Conservation (phyloP, 2,329 filamentous ascomycete genomes). For the Aureobasidium leucospermi region DNA sequence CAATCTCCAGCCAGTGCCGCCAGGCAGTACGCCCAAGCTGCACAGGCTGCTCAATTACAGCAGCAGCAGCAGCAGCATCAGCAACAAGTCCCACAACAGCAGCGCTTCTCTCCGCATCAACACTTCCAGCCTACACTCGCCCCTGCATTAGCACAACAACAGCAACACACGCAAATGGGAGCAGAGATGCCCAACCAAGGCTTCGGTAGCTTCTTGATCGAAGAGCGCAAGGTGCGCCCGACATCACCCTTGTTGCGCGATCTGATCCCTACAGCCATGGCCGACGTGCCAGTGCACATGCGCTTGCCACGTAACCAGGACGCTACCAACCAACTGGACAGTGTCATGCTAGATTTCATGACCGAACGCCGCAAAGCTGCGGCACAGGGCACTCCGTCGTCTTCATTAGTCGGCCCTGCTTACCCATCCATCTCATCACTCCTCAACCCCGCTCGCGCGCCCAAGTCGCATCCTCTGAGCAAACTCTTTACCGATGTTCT, state of each 20-base stretch:
- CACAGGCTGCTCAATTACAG: constrained; percentile 5
- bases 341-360: constrained; percentile 73
- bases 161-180: neutral
- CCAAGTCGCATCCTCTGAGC: constrained; percentile 63
- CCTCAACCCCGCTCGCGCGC: constrained; percentile 60
- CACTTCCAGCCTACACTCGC: neutral
- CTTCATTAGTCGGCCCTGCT: constrained; percentile 64
- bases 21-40: constrained; percentile 10
- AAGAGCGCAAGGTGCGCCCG: constrained; percentile 24
- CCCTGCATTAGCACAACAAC: neutral
- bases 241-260: constrained; percentile 14
- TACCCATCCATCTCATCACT: constrained; percentile 76
- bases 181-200: neutral
- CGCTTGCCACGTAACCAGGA: constrained; percentile 47
- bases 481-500: constrained; percentile 82
- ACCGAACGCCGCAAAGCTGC: constrained; percentile 59
- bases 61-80: constrained; percentile 1
- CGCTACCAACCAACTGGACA: constrained; percentile 70
- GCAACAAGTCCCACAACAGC: neutral
- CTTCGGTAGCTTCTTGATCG: neutral
- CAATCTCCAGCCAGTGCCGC: constrained; percentile 11
- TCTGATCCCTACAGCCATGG: constrained; percentile 21
- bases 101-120: constrained; percentile 1
- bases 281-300: constrained; percentile 25
- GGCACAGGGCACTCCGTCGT: constrained; percentile 55